Evolutionary conservation across 2,329 filamentous ascomycete species (phyloP).

Genomic region (Neopestalotiopsis sp.): DNA sequence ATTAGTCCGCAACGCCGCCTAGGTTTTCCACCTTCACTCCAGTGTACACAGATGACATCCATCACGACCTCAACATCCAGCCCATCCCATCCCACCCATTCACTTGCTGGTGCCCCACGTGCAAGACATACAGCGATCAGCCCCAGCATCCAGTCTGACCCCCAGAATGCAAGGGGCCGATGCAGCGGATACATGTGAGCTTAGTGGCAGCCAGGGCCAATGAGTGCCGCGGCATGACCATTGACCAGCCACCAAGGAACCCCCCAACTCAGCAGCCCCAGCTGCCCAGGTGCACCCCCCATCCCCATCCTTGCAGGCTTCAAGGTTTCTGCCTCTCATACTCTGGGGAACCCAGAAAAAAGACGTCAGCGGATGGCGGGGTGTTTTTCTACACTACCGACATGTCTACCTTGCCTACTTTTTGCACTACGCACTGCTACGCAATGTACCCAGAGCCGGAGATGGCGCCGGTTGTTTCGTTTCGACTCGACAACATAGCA

Average conservation of each 20-base stretch:
- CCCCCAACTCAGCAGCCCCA: not conserved
- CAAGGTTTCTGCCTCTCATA: too few relatives aligned
- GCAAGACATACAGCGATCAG: conserved; percentile 5
- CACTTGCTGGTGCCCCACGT: not conserved
- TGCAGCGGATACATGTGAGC: not conserved
- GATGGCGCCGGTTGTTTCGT: too few relatives aligned
- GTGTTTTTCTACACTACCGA: too few relatives aligned
- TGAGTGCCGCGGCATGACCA: not conserved
- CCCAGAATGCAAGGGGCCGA: not conserved
- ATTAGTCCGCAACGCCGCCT: too few relatives aligned
- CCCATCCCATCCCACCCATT: not conserved
- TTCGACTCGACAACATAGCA: too few relatives aligned
- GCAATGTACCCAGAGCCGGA: too few relatives aligned
- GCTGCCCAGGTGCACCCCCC: not conserved
- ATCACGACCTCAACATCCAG: not conserved
- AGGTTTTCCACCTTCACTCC: not conserved
- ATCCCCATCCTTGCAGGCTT: not conserved
- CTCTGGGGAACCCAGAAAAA: too few relatives aligned
- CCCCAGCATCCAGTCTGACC: conserved; percentile 1
- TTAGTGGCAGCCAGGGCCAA: not conserved
- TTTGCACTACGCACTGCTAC: too few relatives aligned
- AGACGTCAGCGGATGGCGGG: too few relatives aligned
- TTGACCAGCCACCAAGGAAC: not conserved
- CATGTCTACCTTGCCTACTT: too few relatives aligned
- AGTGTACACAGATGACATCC: not conserved